Evolutionary conservation across 768 basidiomycete species (phyloP).

Genomic region (Pleurotus giganteus): DNA sequence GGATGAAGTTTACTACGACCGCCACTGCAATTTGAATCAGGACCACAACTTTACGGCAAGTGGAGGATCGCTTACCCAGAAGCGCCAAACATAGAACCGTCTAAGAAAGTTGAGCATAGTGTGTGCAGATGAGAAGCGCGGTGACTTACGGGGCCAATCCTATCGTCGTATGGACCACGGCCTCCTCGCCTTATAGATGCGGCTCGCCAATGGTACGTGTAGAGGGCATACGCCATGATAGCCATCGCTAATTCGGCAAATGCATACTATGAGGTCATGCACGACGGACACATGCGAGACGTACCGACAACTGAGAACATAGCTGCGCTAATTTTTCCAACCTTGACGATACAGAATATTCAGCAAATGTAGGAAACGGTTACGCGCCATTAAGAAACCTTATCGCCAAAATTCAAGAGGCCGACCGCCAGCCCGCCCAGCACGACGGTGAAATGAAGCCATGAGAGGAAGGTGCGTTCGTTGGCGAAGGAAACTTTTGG

Average conservation of each 20-base stretch:
- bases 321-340: conserved; percentile 93
- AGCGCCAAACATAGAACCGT: conserved; percentile 82
- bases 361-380: not conserved
- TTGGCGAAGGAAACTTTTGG: conserved; percentile 96
- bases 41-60: not conserved
- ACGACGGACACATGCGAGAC: conserved; percentile 23
- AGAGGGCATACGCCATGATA: conserved; percentile 95
- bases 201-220: conserved; percentile 96
- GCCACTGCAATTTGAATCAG: conserved; percentile 51
- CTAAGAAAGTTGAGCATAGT: conserved; percentile 33
- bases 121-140: conserved; percentile 5
- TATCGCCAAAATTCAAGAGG: conserved; percentile 96
- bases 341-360: conserved; percentile 40
- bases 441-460: conserved; percentile 98
- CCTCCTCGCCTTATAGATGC: conserved; percentile 88
- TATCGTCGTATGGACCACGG: conserved; percentile 94
- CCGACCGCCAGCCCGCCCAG: conserved; percentile 96
- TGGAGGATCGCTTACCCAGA: conserved; percentile 45
- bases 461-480: conserved; percentile 95
- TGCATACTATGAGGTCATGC: conserved; percentile 1
- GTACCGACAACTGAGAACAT: conserved; percentile 94
- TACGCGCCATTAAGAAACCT: conserved; percentile 43
- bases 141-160: conserved; percentile 84
- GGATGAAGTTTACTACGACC: conserved; percentile 80
- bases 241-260: conserved; percentile 68